phyloP scores from a whole-genome alignment of 106 monocot species.

The Dioscorea alata region DNA sequence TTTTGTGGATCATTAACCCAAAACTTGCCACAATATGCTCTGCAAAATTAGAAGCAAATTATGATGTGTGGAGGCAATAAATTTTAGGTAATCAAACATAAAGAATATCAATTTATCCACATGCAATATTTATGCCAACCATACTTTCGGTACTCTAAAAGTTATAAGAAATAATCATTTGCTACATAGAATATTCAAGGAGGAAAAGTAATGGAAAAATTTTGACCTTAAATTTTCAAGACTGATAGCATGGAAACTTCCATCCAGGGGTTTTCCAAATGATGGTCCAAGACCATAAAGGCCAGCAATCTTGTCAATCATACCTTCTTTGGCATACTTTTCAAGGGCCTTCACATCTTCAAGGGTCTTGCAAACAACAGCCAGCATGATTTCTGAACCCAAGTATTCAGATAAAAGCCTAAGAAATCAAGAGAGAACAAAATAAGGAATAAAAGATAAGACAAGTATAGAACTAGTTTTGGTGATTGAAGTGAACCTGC shows the following conservation, averaged over 20 bases:
- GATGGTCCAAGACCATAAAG: constrained; percentile 64
- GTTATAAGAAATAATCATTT: no score
- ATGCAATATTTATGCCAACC: background rate
- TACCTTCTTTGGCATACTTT: constrained; percentile 55
- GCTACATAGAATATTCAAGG: background rate
- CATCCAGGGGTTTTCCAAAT: constrained; percentile 49
- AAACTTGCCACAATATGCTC: no score
- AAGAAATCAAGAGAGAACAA: no score
- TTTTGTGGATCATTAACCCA: no score
- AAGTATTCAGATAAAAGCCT: no score
- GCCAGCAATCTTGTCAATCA: constrained; percentile 54
- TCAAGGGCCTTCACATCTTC: constrained; percentile 80
- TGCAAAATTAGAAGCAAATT: no score
- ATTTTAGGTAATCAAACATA: background rate
- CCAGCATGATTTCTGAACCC: constrained; percentile 80
- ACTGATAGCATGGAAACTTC: constrained; percentile 75
- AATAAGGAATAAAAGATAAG: no score
- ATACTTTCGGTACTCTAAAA: no score
- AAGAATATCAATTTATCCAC: background rate
- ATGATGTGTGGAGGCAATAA: no score
- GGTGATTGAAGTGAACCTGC: no score
- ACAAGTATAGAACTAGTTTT: no score
- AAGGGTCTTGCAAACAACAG: constrained; percentile 84
- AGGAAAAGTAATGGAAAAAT: background rate
- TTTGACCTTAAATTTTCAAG: constrained; percentile 76